Evolutionary conservation across 2,329 filamentous ascomycete species (phyloP).

Genomic region (Rutstroemia sp.): DNA sequence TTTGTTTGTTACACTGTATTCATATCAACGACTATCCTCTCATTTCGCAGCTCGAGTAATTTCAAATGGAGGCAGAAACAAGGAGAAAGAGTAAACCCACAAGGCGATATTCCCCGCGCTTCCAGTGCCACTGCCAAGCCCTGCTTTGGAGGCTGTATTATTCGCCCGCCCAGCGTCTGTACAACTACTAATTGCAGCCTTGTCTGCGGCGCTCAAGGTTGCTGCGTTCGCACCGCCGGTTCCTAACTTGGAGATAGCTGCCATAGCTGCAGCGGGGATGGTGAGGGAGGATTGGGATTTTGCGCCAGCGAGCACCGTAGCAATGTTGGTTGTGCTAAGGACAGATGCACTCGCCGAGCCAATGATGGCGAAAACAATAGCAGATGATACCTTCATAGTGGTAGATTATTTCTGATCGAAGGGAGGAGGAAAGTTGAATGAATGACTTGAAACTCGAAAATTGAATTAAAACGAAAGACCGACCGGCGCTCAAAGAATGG

Average conservation of each 20-base stretch:
- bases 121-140: conserved; percentile 13
- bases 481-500: conserved; percentile 14
- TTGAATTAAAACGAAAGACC: conserved; percentile 8
- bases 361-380: conserved; percentile 11
- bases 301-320: conserved; percentile 17
- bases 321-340: conserved; percentile 17
- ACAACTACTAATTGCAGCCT: conserved; percentile 14
- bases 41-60: not conserved
- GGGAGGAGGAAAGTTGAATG: not conserved
- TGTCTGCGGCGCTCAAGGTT: conserved; percentile 14
- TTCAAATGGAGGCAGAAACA: too few species aligned
- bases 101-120: conserved; percentile 19
- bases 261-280: conserved; percentile 18
- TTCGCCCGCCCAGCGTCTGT: conserved; percentile 13
- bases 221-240: conserved; percentile 16
- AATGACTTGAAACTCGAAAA: not conserved
- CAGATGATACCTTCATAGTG: conserved; percentile 11
- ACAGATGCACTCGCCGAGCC: conserved; percentile 15
- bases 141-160: conserved; percentile 18
- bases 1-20: conserved; percentile 18
- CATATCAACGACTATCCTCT: not conserved
- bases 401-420: not conserved
- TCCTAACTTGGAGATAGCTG: conserved; percentile 19
- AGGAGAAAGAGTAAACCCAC: conserved; percentile 5
- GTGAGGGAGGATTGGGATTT: conserved; percentile 14